A percentile compares a stretch with the other conserved stretches of the same genome.
Conservation (phyloP, 768 basidiomycete species). For the Strobilomyces echinocephalus region DNA sequence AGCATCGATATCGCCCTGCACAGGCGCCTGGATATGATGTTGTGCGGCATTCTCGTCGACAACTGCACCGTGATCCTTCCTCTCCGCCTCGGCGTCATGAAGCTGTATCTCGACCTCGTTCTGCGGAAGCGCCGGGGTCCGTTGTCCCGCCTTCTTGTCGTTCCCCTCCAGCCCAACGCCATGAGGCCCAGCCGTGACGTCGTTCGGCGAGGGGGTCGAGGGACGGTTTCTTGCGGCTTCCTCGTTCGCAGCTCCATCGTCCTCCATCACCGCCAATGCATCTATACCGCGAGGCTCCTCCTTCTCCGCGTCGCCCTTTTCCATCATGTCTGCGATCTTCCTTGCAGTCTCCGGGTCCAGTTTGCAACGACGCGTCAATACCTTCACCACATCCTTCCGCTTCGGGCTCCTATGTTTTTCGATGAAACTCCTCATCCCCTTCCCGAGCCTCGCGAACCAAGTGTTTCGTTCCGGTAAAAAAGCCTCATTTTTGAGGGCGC, state of each 20-base stretch:
- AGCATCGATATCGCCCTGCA: no score
- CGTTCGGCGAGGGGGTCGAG: not conserved
- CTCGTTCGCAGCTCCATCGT: not conserved
- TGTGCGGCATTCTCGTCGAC: no score
- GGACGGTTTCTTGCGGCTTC: not conserved
- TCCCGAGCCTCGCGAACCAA: slow-evolving; percentile 18
- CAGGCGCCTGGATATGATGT: no score
- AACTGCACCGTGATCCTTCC: not conserved
- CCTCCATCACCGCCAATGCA: no score
- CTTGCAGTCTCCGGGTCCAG: slow-evolving; percentile 25
- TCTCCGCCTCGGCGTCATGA: not conserved
- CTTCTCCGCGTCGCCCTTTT: slow-evolving; percentile 5
- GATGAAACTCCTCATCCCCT: slow-evolving; percentile 15
- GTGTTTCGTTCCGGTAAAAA: slow-evolving; percentile 11
- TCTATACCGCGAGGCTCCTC: not conserved
- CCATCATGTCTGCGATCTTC: slow-evolving; percentile 22
- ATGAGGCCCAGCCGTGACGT: not conserved
- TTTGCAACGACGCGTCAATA: slow-evolving; percentile 24
- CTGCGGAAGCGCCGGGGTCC: not conserved
- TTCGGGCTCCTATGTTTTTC: slow-evolving; percentile 11
- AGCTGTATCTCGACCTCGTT: not conserved
- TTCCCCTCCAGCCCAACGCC: not conserved
- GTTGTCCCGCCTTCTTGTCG: not conserved
- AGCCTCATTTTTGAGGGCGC: slow-evolving; percentile 10
- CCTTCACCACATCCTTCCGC: slow-evolving; percentile 13